Conservation (phyloP, 495 filamentous ascomycete genomes). For the Gamarada debralockiae region DNA sequence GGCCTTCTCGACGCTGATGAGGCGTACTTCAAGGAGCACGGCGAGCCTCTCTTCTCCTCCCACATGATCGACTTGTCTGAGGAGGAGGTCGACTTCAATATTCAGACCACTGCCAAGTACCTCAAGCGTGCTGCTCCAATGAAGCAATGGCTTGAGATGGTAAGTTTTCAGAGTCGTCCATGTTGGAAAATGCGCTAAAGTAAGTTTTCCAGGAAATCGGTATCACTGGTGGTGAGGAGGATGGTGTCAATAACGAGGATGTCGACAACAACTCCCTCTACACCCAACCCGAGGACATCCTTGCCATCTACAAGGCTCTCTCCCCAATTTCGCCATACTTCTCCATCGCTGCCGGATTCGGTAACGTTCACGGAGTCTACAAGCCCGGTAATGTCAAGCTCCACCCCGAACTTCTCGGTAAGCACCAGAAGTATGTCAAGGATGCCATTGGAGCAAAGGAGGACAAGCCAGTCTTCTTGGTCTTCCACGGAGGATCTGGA, state of each 20-base stretch:
- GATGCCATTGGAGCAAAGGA: constrained; percentile 50
- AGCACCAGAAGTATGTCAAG: constrained; percentile 90
- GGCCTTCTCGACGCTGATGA: constrained; percentile 93
- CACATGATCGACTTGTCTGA: constrained; percentile 99
- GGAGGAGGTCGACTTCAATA: constrained; percentile 86
- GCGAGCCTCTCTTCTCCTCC: constrained; percentile 86
- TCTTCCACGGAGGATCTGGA: constrained; percentile 98
- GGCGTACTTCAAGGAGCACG: constrained; percentile 85
- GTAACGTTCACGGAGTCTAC: constrained; percentile 99
- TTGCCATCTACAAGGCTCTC: constrained; percentile 79
- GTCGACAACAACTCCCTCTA: constrained; percentile 96
- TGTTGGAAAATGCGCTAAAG: not conserved
- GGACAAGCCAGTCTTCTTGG: constrained; percentile 94
- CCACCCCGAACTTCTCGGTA: constrained; percentile 86
- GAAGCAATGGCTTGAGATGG: constrained; percentile 99
- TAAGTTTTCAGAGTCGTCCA: constrained; percentile 35
- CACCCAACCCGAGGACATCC: constrained; percentile 96
- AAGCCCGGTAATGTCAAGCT: constrained; percentile 97
- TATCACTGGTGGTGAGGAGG: constrained; percentile 94
- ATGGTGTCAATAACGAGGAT: constrained; percentile 81
- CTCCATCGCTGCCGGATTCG: constrained; percentile 96
- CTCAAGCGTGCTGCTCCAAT: constrained; percentile 85
- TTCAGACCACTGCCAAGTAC: constrained; percentile 84
- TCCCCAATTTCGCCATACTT: constrained; percentile 85
- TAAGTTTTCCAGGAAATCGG: constrained; percentile 64